These are phyloP conservation scores for Nakataea oryzae DNA, from an alignment of 2,329 filamentous ascomycete genomes.

Conservation along the genomic window DNA sequence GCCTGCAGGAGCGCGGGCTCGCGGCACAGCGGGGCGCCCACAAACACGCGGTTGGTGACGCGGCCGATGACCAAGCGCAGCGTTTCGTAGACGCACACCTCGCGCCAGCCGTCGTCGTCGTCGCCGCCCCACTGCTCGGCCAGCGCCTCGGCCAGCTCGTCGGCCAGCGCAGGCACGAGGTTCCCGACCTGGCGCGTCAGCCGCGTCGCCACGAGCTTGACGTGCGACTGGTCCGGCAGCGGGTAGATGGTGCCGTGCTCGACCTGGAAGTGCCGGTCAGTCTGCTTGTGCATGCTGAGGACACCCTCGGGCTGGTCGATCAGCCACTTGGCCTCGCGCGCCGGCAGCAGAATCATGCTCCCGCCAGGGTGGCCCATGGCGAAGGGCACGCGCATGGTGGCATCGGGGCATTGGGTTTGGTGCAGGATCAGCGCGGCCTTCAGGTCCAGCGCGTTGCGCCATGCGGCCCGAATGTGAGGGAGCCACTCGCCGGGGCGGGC, in stretches of 20 bases:
- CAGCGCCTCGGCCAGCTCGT: conserved; percentile 15
- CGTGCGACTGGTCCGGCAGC: conserved; percentile 13
- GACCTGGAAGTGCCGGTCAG: conserved; percentile 13
- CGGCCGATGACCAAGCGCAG: conserved; percentile 15
- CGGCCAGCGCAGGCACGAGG: conserved; percentile 16
- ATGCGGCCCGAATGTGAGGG: conserved; percentile 16
- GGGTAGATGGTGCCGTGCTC: conserved; percentile 16
- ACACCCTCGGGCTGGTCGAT: conserved; percentile 18
- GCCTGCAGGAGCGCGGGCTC: conserved; percentile 14
- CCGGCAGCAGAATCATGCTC: conserved; percentile 17
- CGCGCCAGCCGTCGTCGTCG: conserved; percentile 7
- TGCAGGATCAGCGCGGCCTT: conserved; percentile 12
- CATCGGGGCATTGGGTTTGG: conserved; percentile 10
- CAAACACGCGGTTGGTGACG: conserved; percentile 19
- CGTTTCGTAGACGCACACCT: conserved; percentile 14
- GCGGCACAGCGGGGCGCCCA: conserved; percentile 18
- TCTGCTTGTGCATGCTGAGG: conserved; percentile 13
- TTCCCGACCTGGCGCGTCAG: conserved; percentile 20
- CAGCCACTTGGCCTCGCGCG: conserved; percentile 18
- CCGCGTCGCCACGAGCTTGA: conserved; percentile 15
- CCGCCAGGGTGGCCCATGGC: conserved; percentile 3
- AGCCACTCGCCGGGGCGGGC: conserved; percentile 22
- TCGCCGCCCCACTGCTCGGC: conserved; percentile 15
- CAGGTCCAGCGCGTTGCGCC: conserved; percentile 19
- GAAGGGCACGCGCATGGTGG: conserved; percentile 16